Evolutionary conservation across 1,284 basidiomycete species (phyloP).

Genomic region (Ustilago bromivora): DNA sequence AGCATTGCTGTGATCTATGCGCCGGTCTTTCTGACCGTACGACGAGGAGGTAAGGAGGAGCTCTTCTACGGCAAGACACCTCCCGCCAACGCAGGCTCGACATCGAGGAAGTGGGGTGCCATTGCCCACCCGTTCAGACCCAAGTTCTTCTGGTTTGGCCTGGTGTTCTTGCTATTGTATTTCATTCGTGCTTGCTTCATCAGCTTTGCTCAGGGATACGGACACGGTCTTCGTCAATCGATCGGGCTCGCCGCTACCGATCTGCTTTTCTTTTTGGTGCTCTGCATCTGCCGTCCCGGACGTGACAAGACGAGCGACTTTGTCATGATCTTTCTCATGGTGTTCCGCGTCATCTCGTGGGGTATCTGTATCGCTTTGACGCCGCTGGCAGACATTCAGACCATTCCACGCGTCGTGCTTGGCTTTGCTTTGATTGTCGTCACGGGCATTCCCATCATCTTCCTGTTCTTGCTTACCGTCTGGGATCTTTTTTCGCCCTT

Average conservation of each 20-base stretch:
- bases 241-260: conserved; percentile 65
- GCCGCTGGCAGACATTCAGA: conserved; percentile 55
- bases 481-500: conserved; percentile 59
- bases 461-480: conserved; percentile 59
- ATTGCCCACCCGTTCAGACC: conserved; percentile 61
- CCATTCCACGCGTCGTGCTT: conserved; percentile 66
- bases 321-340: conserved; percentile 61
- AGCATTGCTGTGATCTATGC: conserved; percentile 46
- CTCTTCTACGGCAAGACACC: conserved; percentile 57
- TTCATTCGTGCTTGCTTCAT: conserved; percentile 64
- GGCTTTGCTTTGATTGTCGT: conserved; percentile 65
- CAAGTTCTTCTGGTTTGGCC: conserved; percentile 60
- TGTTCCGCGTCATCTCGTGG: conserved; percentile 62
- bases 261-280: conserved; percentile 58
- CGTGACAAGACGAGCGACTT: conserved; percentile 61
- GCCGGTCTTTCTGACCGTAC: conserved; percentile 52
- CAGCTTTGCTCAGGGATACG: conserved; percentile 54
- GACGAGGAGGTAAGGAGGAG: conserved; percentile 24
- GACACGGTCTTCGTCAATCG: conserved; percentile 61
- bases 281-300: conserved; percentile 60
- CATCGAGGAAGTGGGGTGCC: conserved; percentile 51
- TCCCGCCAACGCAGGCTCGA: conserved; percentile 38
- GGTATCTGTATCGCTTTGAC: conserved; percentile 64
- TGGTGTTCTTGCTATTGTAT: conserved; percentile 56
- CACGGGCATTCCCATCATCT: conserved; percentile 63